These are phyloP conservation scores for Mediolabrus comicus DNA, from an alignment of 108 stramenopile species.

Conservation along the genomic window DNA sequence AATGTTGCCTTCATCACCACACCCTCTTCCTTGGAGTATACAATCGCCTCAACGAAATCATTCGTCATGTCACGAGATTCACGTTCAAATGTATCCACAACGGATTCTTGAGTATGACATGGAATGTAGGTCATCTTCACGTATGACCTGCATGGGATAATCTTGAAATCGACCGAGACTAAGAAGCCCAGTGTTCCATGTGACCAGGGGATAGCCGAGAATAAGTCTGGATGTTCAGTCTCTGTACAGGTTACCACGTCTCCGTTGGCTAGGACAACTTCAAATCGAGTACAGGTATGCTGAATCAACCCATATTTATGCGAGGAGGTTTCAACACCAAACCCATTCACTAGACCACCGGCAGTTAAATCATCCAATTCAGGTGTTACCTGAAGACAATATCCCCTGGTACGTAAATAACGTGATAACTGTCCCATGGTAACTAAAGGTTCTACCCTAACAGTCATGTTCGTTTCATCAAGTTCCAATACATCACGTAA, in stretches of 20 bases:
- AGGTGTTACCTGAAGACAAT: slow-evolving; percentile 47
- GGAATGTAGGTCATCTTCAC: slow-evolving; percentile 51
- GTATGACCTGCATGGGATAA: slow-evolving; percentile 48
- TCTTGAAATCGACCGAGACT: slow-evolving; percentile 46
- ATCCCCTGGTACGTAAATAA: slow-evolving; percentile 35
- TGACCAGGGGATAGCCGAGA: slow-evolving; percentile 65
- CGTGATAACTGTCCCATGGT: slow-evolving; percentile 47
- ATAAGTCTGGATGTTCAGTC: slow-evolving; percentile 54
- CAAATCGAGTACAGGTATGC: slow-evolving; percentile 50
- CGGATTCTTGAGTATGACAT: slow-evolving; percentile 29
- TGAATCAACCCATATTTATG: slow-evolving; percentile 61
- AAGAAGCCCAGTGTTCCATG: slow-evolving; percentile 67
- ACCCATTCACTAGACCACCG: slow-evolving; percentile 58
- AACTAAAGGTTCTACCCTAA: slow-evolving; percentile 41
- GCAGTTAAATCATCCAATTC: slow-evolving; percentile 71
- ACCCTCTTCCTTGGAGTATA: slow-evolving; percentile 44
- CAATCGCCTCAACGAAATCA: slow-evolving; percentile 46
- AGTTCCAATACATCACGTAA: slow-evolving; percentile 41
- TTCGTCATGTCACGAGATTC: slow-evolving; percentile 8
- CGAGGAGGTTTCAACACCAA: slow-evolving; percentile 60
- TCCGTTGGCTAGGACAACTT: slow-evolving; percentile 45
- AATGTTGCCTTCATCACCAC: slow-evolving; percentile 58
- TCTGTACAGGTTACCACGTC: slow-evolving; percentile 46
- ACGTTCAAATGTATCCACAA: slow-evolving; percentile 22
- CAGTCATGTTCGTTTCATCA: slow-evolving; percentile 23